Evolutionary conservation across 2,329 filamentous ascomycete genomes (phyloP).

Genomic region (Epichloe uncinata): DNA sequence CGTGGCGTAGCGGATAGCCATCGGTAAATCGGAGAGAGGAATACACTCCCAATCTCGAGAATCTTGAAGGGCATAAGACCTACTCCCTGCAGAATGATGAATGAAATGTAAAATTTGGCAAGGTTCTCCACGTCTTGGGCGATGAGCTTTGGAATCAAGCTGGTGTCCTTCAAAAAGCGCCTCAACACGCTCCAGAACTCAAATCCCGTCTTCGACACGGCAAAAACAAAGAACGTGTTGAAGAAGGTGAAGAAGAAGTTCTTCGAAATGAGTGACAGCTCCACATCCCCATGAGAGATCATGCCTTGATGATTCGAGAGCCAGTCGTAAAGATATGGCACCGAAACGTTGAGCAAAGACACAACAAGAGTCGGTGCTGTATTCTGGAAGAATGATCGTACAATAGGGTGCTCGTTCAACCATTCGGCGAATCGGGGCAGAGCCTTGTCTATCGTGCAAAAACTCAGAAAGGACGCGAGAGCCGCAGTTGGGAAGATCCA

Average conservation of each 20-base stretch:
- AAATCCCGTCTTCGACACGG: slow-evolving; percentile 70
- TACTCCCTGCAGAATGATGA: slow-evolving; percentile 87
- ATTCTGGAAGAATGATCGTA: slow-evolving; percentile 69
- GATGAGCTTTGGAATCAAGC: slow-evolving; percentile 60
- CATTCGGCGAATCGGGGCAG: slow-evolving; percentile 56
- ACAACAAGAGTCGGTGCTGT: slow-evolving; percentile 76
- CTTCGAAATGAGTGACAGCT: slow-evolving; percentile 90
- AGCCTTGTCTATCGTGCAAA: slow-evolving; percentile 64
- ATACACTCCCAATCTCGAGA: slow-evolving; percentile 76
- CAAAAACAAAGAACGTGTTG: slow-evolving; percentile 95
- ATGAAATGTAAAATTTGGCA: slow-evolving; percentile 79
- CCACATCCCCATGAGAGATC: slow-evolving; percentile 88
- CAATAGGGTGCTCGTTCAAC: slow-evolving; percentile 54
- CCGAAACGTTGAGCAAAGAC: slow-evolving; percentile 75
- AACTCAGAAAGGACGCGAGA: slow-evolving; percentile 65
- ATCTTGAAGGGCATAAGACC: slow-evolving; percentile 87
- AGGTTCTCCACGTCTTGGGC: slow-evolving; percentile 63
- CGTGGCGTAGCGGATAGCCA: slow-evolving; percentile 76
- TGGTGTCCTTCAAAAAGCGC: slow-evolving; percentile 65
- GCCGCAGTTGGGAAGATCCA: slow-evolving; percentile 76
- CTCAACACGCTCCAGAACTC: slow-evolving; percentile 60
- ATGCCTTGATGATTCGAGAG: slow-evolving; percentile 85
- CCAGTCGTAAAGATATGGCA: slow-evolving; percentile 91
- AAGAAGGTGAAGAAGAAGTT: slow-evolving; percentile 99
- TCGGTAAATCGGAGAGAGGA: slow-evolving; percentile 67